Base-by-base conservation (phyloP, 2,329 filamentous ascomycete genomes). In the Colletotrichum incanum region DNA sequence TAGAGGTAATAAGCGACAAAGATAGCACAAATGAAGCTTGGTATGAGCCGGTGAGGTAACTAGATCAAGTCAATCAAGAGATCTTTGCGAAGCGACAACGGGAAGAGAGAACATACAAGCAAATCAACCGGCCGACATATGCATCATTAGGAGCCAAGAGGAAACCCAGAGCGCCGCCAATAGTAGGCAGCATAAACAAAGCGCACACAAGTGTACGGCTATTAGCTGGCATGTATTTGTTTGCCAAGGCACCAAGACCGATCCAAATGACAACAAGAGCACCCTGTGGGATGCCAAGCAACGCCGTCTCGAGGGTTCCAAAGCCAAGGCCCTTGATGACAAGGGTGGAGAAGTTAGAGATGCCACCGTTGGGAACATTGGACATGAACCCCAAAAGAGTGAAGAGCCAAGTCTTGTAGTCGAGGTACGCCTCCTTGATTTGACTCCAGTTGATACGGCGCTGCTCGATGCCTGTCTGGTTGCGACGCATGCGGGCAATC, bases 321-420 rank as follows among this genome's bases (percentile, higher is more conserved):
- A 90, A 90, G 8, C 89, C 88, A 39, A 91, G 86, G 0, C 89
- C 88, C 72, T 87, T 77, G 75, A 91, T 90, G 70, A 91, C 89
- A n/a, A 91, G 84, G 0, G 89, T 82, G 20, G 86, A 87, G 65
- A 91, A 91, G 74, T 90, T 91, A 39, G 84, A 86, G 67, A 91
- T 90, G 39, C 89, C 89, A 5, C 89, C 90, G 63, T 91, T 91
- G 2, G 84, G 84, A 1, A 87, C 81, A 74, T 89, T 90, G 73
- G 84, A 84, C 68, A 90, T 84, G 43, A 86, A 80, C 0, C 87
- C 88, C 0, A 91, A 79, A 2, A 86, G 64, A 43, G 88, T 89
- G 75, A 91, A 89, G 20, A 91, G 81, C 79, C 89, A 91, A 0
- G 89, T 83, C 78, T 91, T 91, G 75, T 87, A 86, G 76, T 91